These are phyloP conservation scores for Poronia punctata DNA, from an alignment of 495 filamentous ascomycete species.

Conservation along the genomic window DNA sequence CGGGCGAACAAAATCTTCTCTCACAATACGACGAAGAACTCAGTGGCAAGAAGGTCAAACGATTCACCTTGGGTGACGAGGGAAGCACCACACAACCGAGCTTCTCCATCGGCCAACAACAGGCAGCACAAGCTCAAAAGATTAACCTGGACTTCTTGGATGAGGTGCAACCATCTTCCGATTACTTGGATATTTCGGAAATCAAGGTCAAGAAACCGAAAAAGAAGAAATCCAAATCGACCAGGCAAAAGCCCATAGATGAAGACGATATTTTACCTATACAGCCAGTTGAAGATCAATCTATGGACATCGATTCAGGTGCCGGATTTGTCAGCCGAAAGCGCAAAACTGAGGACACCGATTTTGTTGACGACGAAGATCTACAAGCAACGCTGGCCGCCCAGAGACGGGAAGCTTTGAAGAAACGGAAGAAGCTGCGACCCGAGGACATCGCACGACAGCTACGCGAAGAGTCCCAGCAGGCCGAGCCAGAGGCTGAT, in stretches of 20 bases:
- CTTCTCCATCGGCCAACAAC: constrained; percentile 48
- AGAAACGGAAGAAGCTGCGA: constrained; percentile 76
- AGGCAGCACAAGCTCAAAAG: constrained; percentile 56
- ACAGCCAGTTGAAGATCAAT: constrained; percentile 38
- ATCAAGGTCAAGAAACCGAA: constrained; percentile 90
- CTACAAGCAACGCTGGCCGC: constrained; percentile 76
- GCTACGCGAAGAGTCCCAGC: constrained; percentile 68
- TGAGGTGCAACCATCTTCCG: constrained; percentile 56
- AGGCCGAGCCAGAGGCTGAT: constrained; percentile 32
- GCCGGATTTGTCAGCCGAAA: constrained; percentile 46
- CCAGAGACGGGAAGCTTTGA: constrained; percentile 74
- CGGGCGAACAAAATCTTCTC: constrained; percentile 58
- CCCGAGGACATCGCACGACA: constrained; percentile 83
- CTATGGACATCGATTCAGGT: constrained; percentile 73
- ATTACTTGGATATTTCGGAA: constrained; percentile 80
- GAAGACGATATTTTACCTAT: constrained; percentile 66
- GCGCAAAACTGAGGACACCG: constrained; percentile 55
- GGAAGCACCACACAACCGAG: constrained; percentile 61
- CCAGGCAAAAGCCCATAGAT: constrained; percentile 58
- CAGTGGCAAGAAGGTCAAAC: constrained; percentile 81
- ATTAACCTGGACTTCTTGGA: constrained; percentile 60
- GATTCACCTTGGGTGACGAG: constrained; percentile 74
- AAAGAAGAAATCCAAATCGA: constrained; percentile 80
- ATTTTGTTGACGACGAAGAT: constrained; percentile 87
- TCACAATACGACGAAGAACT: constrained; percentile 95